phyloP scores from a whole-genome alignment of 2,329 filamentous ascomycete genomes.

The Tolypocladium pustulatum region DNA sequence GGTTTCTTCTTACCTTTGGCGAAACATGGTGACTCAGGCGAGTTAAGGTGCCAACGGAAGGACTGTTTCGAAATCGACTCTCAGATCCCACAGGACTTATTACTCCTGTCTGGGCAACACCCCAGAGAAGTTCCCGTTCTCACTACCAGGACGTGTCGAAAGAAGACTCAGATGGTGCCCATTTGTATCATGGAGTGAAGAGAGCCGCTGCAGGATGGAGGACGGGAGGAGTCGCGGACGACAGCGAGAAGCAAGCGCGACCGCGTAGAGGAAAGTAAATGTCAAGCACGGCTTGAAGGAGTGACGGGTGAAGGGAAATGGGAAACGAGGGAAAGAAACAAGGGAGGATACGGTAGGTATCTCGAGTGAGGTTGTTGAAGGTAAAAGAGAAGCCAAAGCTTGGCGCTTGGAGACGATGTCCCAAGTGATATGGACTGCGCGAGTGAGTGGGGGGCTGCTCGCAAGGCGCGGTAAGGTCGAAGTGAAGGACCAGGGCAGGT shows the following conservation, averaged over 20 bases:
- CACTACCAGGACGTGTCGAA: background rate
- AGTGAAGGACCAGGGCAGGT: background rate
- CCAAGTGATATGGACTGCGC: background rate
- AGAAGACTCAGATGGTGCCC: background rate
- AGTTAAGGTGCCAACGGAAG: background rate
- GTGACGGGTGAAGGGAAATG: background rate
- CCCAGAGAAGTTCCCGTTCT: background rate
- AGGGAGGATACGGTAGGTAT: background rate
- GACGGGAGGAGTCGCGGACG: background rate
- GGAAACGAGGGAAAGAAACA: background rate
- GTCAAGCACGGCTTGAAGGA: background rate
- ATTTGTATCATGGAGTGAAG: background rate
- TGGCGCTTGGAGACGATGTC: background rate
- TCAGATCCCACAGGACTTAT: background rate
- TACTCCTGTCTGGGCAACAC: background rate
- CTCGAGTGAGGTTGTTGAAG: background rate
- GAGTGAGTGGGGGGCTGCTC: background rate
- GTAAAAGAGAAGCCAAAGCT: background rate
- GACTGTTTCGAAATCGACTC: background rate
- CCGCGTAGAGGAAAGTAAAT: background rate
- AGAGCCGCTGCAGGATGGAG: background rate
- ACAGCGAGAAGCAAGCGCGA: background rate
- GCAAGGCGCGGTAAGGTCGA: background rate
- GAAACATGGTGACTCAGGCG: conserved; percentile 7
- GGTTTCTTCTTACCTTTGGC: conserved; percentile 6